These are phyloP conservation scores for Limnanthes douglasii DNA, from an alignment of 345 rosid species.

Conservation along the genomic window DNA sequence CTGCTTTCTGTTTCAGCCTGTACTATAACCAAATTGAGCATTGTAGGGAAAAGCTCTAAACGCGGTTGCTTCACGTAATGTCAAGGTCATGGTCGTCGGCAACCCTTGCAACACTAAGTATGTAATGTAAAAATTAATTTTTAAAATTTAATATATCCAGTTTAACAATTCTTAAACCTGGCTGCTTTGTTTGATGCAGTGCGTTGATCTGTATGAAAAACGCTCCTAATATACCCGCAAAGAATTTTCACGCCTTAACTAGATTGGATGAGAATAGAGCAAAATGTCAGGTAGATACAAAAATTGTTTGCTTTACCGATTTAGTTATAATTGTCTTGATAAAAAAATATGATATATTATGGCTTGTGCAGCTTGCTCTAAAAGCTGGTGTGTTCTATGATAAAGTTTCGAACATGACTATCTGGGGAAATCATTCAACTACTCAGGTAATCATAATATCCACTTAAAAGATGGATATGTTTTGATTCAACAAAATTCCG, in stretches of 20 bases:
- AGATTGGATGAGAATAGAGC: slow-evolving; percentile 95
- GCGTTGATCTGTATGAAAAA: slow-evolving; percentile 89
- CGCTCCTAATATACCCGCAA: slow-evolving; percentile 93
- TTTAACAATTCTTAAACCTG: background rate
- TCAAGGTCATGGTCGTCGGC: slow-evolving; percentile 92
- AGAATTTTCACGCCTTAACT: slow-evolving; percentile 90
- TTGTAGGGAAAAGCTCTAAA: slow-evolving; percentile 81
- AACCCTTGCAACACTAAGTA: slow-evolving; percentile 99
- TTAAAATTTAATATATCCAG: background rate
- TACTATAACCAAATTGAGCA: no score
- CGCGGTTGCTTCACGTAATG: slow-evolving; percentile 74
- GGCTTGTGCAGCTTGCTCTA: slow-evolving; percentile 70
- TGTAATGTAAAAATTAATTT: no score
- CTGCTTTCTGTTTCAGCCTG: no score
- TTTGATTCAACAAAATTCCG: no score
- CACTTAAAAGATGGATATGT: no score
- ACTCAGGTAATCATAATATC: no score
- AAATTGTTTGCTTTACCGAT: no score
- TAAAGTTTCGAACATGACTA: slow-evolving; percentile 86
- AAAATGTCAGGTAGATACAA: slow-evolving; percentile 96
- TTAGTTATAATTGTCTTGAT: no score
- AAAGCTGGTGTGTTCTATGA: slow-evolving; percentile 97
- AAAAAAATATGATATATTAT: no score
- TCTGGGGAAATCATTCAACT: slow-evolving; percentile 99
- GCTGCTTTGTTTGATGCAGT: slow-evolving; percentile 32